Evolutionary conservation across 495 filamentous ascomycete genomes (phyloP).

Genomic region (Tetracladium setigerum): DNA sequence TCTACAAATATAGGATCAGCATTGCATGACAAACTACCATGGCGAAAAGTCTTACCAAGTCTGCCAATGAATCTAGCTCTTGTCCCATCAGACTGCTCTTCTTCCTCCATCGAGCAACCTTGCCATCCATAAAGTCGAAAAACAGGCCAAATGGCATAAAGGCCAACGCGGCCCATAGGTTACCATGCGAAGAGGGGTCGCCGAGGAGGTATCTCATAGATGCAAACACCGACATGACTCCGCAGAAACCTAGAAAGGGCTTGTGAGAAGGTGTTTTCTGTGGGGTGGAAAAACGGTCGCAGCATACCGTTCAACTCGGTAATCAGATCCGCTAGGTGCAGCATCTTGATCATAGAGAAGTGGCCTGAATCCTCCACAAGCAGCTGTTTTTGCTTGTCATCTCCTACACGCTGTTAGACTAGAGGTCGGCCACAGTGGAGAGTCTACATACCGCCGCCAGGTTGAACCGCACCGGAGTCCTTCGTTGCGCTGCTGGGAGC

Average conservation of each 20-base stretch:
- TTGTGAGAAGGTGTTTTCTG: slow-evolving; percentile 3
- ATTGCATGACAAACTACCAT: neutral
- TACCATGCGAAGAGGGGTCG: slow-evolving; percentile 51
- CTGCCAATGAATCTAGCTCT: slow-evolving; percentile 94
- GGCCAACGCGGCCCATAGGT: slow-evolving; percentile 72
- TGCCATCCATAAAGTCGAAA: slow-evolving; percentile 98
- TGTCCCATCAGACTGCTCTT: slow-evolving; percentile 97
- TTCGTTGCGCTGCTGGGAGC: slow-evolving; percentile 33
- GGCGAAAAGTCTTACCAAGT: slow-evolving; percentile 60
- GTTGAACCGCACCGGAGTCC: slow-evolving; percentile 16
- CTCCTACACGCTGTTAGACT: slow-evolving; percentile 33
- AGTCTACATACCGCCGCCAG: slow-evolving; percentile 1
- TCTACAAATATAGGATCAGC: slow-evolving; percentile 39
- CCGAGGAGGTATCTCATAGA: slow-evolving; percentile 91
- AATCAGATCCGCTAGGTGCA: slow-evolving; percentile 92
- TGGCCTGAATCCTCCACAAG: slow-evolving; percentile 71
- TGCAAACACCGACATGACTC: slow-evolving; percentile 90
- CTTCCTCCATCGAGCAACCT: slow-evolving; percentile 88
- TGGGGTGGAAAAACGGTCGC: neutral
- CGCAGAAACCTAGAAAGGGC: slow-evolving; percentile 58
- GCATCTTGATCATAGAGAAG: slow-evolving; percentile 59
- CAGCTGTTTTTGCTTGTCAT: slow-evolving; percentile 82
- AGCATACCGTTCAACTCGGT: slow-evolving; percentile 82
- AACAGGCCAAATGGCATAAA: slow-evolving; percentile 93
- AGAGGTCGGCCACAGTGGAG: too few species aligned